phyloP scores from a whole-genome alignment of 2,329 filamentous ascomycete genomes.

The Blastomyces emzantsi region DNA sequence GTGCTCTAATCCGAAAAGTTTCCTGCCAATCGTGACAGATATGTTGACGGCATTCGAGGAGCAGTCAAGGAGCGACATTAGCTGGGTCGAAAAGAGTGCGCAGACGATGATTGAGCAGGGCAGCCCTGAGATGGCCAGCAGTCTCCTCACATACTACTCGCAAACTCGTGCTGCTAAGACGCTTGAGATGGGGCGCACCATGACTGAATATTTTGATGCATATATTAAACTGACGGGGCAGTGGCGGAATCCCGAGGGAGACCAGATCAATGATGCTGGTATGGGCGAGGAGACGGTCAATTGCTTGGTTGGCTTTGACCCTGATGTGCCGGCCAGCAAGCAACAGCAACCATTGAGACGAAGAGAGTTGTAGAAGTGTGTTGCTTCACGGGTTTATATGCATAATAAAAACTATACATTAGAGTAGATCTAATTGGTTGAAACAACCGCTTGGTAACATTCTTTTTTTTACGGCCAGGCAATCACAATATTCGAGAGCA shows the following conservation, averaged over 20 bases:
- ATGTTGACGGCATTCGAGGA: neutral
- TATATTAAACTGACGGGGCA: neutral
- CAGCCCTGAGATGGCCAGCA: neutral
- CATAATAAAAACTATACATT: neutral
- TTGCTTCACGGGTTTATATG: neutral
- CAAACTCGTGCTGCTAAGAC: neutral
- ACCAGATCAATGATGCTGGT: slow-evolving; percentile 27
- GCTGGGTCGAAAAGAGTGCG: neutral
- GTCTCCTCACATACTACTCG: neutral
- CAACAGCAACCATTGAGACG: slow-evolving; percentile 1
- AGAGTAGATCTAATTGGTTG: neutral
- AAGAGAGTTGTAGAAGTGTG: neutral
- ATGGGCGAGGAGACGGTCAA: slow-evolving; percentile 29
- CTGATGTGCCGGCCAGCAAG: slow-evolving; percentile 15
- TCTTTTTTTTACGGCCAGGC: neutral
- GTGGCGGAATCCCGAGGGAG: slow-evolving; percentile 22
- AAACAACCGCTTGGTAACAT: neutral
- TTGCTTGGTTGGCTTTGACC: slow-evolving; percentile 26
- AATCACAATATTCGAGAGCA: neutral
- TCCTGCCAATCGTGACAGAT: neutral
- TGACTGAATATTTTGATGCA: neutral
- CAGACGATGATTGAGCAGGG: neutral
- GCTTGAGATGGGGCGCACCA: neutral
- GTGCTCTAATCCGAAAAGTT: neutral
- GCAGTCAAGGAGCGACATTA: neutral